phyloP scores from a whole-genome alignment of 2,329 filamentous ascomycete species.

The Simplicillium aogashimaense region DNA sequence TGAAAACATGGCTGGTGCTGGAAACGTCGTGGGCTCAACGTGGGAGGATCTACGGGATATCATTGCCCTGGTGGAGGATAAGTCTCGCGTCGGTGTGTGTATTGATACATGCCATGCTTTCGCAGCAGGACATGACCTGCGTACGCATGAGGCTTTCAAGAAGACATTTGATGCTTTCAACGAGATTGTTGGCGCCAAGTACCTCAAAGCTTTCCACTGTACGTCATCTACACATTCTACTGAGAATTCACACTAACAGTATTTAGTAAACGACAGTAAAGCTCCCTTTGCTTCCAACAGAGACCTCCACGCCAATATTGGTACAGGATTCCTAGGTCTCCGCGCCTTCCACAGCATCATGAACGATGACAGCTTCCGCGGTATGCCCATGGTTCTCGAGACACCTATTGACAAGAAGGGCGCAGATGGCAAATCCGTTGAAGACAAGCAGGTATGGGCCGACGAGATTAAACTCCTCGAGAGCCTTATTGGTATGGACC shows the following conservation, averaged over 20 bases:
- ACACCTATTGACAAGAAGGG: constrained; percentile 78
- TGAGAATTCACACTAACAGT: constrained; percentile 3
- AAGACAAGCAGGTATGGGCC: constrained; percentile 82
- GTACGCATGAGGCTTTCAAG: constrained; percentile 62
- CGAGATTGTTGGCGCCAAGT: constrained; percentile 62
- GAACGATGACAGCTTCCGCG: constrained; percentile 68
- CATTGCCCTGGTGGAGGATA: constrained; percentile 70
- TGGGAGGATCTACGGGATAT: constrained; percentile 84
- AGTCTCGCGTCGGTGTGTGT: constrained; percentile 80
- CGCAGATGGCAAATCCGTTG: constrained; percentile 53
- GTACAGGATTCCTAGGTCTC: constrained; percentile 85
- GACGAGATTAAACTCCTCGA: constrained; percentile 92
- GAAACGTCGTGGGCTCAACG: constrained; percentile 75
- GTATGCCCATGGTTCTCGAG: constrained; percentile 85
- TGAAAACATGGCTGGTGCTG: constrained; percentile 90
- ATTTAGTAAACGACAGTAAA: constrained; percentile 80
- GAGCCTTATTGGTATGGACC: constrained; percentile 74
- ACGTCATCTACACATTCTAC: constrained; percentile 10
- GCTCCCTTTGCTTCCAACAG: constrained; percentile 72
- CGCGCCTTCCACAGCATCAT: constrained; percentile 85
- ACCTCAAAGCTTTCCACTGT: constrained; percentile 73
- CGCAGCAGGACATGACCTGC: constrained; percentile 84
- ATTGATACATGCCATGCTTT: constrained; percentile 97
- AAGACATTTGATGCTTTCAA: constrained; percentile 70
- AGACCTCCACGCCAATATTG: constrained; percentile 93